A percentile compares a stretch with the other conserved stretches of the same genome.
Conservation (phyloP, 164 flowering plant genomes). For the Aristolochia fimbriata region DNA sequence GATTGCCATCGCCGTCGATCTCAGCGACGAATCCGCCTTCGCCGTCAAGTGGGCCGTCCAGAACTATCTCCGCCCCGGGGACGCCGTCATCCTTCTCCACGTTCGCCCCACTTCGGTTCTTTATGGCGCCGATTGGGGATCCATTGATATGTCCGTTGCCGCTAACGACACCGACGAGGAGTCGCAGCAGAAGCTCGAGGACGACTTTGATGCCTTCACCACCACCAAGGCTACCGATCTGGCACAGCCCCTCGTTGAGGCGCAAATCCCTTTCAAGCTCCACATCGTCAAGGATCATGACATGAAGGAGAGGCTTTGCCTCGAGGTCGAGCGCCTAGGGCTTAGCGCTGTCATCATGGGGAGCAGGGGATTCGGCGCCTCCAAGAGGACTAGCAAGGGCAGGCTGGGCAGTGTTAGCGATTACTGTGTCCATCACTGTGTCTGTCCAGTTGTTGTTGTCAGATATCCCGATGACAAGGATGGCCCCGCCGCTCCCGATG, state of each 20-base stretch:
- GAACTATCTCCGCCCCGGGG: constrained; percentile 76
- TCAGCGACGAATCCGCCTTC: constrained; percentile 71
- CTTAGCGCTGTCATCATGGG: constrained; percentile 77
- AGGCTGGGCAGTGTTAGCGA: constrained; percentile 76
- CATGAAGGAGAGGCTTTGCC: constrained; percentile 69
- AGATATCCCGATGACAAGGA: constrained; percentile 46
- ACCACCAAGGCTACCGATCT: constrained; percentile 34
- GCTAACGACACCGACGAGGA: constrained; percentile 21
- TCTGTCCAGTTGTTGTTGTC: constrained; percentile 85
- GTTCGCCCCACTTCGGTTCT: constrained; percentile 67
- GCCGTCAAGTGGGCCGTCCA: constrained; percentile 84
- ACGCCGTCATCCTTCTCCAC: constrained; percentile 67
- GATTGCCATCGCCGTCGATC: constrained; percentile 74
- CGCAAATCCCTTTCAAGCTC: constrained; percentile 49
- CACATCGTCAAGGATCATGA: constrained; percentile 81
- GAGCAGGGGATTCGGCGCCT: constrained; percentile 65
- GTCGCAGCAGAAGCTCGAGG: constrained; percentile 44
- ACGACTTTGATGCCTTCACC: constrained; percentile 54
- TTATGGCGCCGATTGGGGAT: constrained; percentile 82
- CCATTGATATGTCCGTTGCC: constrained; percentile 26
- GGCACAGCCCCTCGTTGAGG: constrained; percentile 50
- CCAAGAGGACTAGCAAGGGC: constrained; percentile 28
- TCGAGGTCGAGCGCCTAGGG: constrained; percentile 76
- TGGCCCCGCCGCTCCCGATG: constrained; percentile 6
- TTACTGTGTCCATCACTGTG: constrained; percentile 75